Conservation (phyloP, 78 protist species). For the Chrysochromulina parva region DNA sequence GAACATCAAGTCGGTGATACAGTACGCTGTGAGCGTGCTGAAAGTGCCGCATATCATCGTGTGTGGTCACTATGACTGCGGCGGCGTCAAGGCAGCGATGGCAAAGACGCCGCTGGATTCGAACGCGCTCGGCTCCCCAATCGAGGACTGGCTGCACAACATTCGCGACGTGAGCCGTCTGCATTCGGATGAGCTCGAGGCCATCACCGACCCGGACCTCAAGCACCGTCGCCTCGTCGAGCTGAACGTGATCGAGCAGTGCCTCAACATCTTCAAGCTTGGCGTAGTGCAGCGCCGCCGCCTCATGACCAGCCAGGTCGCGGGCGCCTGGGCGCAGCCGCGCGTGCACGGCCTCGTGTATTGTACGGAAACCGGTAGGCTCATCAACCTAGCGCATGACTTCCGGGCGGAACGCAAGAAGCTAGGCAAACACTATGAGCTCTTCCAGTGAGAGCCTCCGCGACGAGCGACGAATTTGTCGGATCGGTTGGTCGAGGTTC, state of each 20-base stretch:
- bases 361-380: not conserved
- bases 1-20: conserved; percentile 73
- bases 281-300: conserved; percentile 66
- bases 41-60: conserved; percentile 83
- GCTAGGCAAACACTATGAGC: too few species aligned
- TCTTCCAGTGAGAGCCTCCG: not conserved
- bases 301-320: not conserved
- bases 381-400: too few species aligned
- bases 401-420: too few species aligned
- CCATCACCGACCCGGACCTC: conserved; percentile 40
- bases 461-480: too few species aligned
- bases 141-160: conserved; percentile 85
- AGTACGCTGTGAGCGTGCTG: conserved; percentile 83
- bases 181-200: conserved; percentile 30
- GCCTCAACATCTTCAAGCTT: conserved; percentile 71
- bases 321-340: not conserved
- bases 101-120: conserved; percentile 1
- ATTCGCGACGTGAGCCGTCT: conserved; percentile 65
- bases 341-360: conserved; percentile 24
- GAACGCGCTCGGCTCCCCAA: conserved; percentile 47
- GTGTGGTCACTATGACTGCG: conserved; percentile 91
- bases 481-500: too few species aligned
- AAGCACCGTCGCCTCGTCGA: conserved; percentile 68
- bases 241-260: conserved; percentile 81
- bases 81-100: conserved; percentile 71